Evolutionary conservation across 345 rosid genomes (phyloP).

Genomic region (Abelmoschus esculentus): DNA sequence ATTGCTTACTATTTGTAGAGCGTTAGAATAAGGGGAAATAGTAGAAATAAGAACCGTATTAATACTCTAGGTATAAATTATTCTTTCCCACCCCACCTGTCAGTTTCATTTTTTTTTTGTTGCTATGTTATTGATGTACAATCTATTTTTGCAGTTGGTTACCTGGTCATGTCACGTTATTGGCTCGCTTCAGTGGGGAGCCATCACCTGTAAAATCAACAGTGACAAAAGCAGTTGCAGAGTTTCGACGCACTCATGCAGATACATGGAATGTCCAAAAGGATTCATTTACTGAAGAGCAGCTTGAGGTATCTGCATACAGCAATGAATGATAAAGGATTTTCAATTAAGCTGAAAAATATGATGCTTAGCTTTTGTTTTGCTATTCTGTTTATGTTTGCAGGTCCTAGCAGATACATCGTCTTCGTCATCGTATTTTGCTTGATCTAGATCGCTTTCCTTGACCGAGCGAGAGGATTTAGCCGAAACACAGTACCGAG

Average conservation of each 20-base stretch:
- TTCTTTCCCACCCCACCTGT: neutral
- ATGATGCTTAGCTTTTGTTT: neutral
- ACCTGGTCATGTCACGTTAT: slow-evolving; percentile 80
- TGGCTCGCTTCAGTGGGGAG: slow-evolving; percentile 80
- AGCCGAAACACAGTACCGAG: slow-evolving; percentile 11
- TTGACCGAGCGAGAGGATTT: slow-evolving; percentile 10
- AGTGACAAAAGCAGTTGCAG: slow-evolving; percentile 93
- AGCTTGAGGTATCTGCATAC: slow-evolving; percentile 66
- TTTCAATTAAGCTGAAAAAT: neutral
- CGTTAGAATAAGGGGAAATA: too few relatives aligned
- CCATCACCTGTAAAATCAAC: slow-evolving; percentile 85
- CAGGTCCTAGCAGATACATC: slow-evolving; percentile 97
- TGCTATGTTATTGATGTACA: neutral
- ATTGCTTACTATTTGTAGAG: too few relatives aligned
- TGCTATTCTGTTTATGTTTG: slow-evolving; percentile 18
- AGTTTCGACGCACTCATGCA: slow-evolving; percentile 92
- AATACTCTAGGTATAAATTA: neutral
- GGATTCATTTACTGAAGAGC: slow-evolving; percentile 82
- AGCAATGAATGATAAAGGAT: neutral
- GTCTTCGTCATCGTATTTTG: slow-evolving; percentile 88
- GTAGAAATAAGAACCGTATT: neutral
- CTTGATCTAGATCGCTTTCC: slow-evolving; percentile 36
- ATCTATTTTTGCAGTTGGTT: slow-evolving; percentile 57
- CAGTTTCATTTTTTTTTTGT: neutral
- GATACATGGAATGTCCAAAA: slow-evolving; percentile 95